Evolutionary conservation across 306 rosid genomes (phyloP), one percentile per base, ranked within the genome.

Genomic region (Gleditsia sinensis): DNA sequence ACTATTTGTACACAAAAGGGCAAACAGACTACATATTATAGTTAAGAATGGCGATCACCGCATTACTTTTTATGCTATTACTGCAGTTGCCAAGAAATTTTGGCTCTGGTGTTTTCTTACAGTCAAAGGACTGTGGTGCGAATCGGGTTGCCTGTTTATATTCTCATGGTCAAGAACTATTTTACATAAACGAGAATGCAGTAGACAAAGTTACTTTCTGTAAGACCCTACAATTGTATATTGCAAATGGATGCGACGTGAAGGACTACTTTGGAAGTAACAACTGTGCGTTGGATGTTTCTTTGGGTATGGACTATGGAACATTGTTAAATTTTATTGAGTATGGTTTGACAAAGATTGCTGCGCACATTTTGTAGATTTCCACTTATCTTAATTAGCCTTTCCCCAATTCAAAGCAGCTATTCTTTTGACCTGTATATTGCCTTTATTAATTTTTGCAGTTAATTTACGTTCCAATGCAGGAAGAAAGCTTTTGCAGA

Each of bases 401-500:
- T 33, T 27, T n/a, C 34, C 11, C 59, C 27, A 68, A 67, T 24
- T 54, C 37, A 13, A 49, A 36, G 43, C 24, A 37, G 23, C 8
- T 43, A 50, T 24, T 67, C 45, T 40, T 45, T 37, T 58, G 56
- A 76, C 60, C 27, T 48, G 61, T 33, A 65, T 40, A 43, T 72
- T 39, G 66, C 45, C 12, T 58, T 80, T 11, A 23, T 49, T 73
- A 57, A 54, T 71, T 53, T 75, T 46, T 84, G 91, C 79, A 88
- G 88, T 64, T 83, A 86, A 55, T 39, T 72, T 88, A 11, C 82
- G 80, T 56, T 73, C 42, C 40, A 84, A 68, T 77, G 79, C 72
- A 48, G 88, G 86, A 51, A 90, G 98, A 83, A 90, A 88, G 62
- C 90, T 90, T 59, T 61, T 90, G 75, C 82, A 75, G 57, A 77